Evolutionary conservation across 768 basidiomycete genomes (phyloP).

Genomic region (Amanita molliuscula): DNA sequence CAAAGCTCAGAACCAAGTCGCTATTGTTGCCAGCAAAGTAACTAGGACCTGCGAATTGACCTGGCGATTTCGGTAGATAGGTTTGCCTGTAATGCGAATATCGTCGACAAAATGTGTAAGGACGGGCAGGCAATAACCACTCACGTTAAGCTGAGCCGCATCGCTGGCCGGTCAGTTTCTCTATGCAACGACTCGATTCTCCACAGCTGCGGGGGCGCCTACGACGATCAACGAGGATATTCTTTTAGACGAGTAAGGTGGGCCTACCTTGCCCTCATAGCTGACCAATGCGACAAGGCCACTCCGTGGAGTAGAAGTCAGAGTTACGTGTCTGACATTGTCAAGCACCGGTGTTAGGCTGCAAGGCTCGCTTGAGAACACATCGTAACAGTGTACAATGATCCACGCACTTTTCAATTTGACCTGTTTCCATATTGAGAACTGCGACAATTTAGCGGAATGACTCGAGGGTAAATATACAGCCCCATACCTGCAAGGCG

Average conservation of each 20-base stretch:
- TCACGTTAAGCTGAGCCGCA: conserved; percentile 31
- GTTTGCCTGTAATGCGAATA: conserved; percentile 39
- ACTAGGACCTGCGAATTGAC: conserved; percentile 73
- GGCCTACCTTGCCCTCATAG: conserved; percentile 60
- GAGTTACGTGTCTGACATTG: conserved; percentile 61
- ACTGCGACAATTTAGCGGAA: conserved; percentile 27
- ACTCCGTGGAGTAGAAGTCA: conserved; percentile 36
- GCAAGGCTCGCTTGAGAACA: conserved; percentile 5
- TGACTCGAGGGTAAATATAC: conserved; percentile 7
- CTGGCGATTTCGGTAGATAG: conserved; percentile 55
- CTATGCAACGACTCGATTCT: conserved; percentile 53
- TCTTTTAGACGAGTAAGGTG: neutral
- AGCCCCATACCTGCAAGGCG: conserved; percentile 56
- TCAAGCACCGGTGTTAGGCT: conserved; percentile 68
- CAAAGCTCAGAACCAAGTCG: conserved; percentile 68
- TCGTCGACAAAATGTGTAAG: neutral
- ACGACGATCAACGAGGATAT: neutral
- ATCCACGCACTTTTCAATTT: conserved; percentile 50
- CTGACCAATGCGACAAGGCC: conserved; percentile 59
- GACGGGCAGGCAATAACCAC: conserved; percentile 9
- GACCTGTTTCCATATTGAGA: conserved; percentile 54
- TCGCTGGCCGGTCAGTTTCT: conserved; percentile 22
- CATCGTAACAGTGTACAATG: neutral
- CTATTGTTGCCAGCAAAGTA: conserved; percentile 78
- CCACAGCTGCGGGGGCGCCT: conserved; percentile 78